A percentile compares a stretch with the other conserved stretches of the same genome.
Evolutionary conservation across 2,329 filamentous ascomycete genomes (phyloP).

Genomic region (Fusarium gaditjirri): DNA sequence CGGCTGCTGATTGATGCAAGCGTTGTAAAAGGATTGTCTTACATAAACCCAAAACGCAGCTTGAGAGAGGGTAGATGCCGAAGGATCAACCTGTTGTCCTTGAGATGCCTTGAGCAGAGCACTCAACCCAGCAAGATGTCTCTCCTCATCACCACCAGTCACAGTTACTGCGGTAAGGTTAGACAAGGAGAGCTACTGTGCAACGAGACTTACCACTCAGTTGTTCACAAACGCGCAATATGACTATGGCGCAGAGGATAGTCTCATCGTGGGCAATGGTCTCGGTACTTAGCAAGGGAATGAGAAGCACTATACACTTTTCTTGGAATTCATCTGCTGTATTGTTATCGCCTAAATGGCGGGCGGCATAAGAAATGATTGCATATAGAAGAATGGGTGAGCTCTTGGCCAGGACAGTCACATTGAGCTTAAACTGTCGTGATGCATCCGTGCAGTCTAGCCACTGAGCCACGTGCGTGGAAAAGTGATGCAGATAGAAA

Average conservation of each 20-base stretch:
- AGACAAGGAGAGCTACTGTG: background rate
- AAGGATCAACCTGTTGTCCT: constrained; percentile 25
- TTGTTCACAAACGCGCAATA: constrained; percentile 10
- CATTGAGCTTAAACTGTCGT: constrained; percentile 27
- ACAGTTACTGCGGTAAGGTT: background rate
- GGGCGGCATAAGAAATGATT: constrained; percentile 1
- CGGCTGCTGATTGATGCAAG: constrained; percentile 34
- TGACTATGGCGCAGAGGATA: constrained; percentile 11
- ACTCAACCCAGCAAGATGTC: constrained; percentile 27
- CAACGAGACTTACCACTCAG: background rate
- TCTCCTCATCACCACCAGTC: constrained; percentile 25
- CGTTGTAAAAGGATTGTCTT: constrained; percentile 32
- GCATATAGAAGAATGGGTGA: constrained; percentile 4
- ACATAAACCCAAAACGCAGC: constrained; percentile 37
- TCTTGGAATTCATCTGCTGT: constrained; percentile 2
- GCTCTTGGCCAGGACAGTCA: constrained; percentile 9
- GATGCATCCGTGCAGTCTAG: constrained; percentile 35
- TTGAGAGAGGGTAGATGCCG: constrained; percentile 22
- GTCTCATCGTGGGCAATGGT: constrained; percentile 1
- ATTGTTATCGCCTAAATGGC: background rate
- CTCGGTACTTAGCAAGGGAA: constrained; percentile 6
- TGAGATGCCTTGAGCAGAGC: constrained; percentile 32
- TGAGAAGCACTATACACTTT: constrained; percentile 2
- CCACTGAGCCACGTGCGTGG: constrained; percentile 26
- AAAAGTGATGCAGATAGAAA: constrained; percentile 21